Evolutionary conservation across 129 eudicot species (phyloP).

Genomic region (Artemisia tridentata): DNA sequence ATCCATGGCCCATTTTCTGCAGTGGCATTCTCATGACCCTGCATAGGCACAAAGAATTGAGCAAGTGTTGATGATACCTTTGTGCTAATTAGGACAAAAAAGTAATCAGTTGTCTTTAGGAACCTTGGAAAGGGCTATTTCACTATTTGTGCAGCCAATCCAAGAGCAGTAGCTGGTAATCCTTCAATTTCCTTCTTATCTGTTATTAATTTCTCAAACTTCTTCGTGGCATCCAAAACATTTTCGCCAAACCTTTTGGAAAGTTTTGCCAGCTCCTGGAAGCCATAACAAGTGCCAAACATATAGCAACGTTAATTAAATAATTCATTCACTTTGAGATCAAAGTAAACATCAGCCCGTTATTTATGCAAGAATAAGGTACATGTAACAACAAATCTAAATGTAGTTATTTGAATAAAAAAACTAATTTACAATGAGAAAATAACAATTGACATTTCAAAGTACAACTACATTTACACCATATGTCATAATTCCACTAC

Average conservation of each 20-base stretch:
- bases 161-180: constrained; percentile 86
- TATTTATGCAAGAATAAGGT: neutral
- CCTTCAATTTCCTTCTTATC: constrained; percentile 87
- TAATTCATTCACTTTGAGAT: neutral
- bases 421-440: neutral
- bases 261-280: constrained; percentile 81
- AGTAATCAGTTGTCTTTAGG: neutral
- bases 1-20: constrained; percentile 97
- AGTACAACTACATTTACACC: neutral
- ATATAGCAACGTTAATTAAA: constrained; percentile 1
- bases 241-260: constrained; percentile 83
- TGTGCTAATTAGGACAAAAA: neutral
- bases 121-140: constrained; percentile 93
- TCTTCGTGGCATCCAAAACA: constrained; percentile 93
- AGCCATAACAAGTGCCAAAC: constrained; percentile 1
- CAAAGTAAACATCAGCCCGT: neutral
- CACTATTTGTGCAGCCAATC: constrained; percentile 94
- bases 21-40: constrained; percentile 97
- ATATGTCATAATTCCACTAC: neutral
- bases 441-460: neutral
- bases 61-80: constrained; percentile 11
- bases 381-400: neutral
- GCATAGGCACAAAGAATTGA: constrained; percentile 21
- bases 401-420: neutral
- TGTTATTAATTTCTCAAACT: constrained; percentile 72